A percentile compares a stretch with the other conserved stretches of the same genome.
Conservation (phyloP, 495 filamentous ascomycete species). For the Saxophila tyrrhenica region DNA sequence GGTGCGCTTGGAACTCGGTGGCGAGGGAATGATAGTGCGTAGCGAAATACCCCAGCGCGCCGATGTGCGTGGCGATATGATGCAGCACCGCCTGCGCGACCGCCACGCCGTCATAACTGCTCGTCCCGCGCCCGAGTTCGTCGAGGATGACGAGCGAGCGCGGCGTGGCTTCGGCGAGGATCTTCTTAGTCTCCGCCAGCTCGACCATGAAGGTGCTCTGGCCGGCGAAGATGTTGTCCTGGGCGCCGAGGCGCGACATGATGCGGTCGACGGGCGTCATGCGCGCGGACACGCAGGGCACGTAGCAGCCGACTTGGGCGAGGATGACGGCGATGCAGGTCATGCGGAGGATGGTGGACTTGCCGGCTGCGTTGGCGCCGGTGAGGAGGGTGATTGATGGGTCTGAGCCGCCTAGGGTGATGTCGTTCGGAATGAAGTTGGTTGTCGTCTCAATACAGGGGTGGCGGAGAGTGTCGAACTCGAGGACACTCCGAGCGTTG, state of each 20-base stretch:
- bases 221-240: slow-evolving; percentile 97
- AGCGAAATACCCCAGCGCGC: slow-evolving; percentile 92
- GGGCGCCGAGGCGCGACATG: slow-evolving; percentile 96
- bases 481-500: slow-evolving; percentile 57
- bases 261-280: slow-evolving; percentile 91
- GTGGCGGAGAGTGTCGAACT: slow-evolving; percentile 87
- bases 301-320: slow-evolving; percentile 94
- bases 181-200: slow-evolving; percentile 95
- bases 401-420: slow-evolving; percentile 66
- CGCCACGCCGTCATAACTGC: slow-evolving; percentile 88
- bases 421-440: slow-evolving; percentile 96
- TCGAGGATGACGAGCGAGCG: slow-evolving; percentile 95
- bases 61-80: slow-evolving; percentile 85
- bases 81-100: slow-evolving; percentile 95
- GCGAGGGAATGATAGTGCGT: slow-evolving; percentile 96
- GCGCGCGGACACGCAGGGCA: slow-evolving; percentile 72
- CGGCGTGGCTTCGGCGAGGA: slow-evolving; percentile 86
- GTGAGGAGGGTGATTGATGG: slow-evolving; percentile 87
- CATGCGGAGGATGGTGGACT: slow-evolving; percentile 97
- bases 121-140: slow-evolving; percentile 90
- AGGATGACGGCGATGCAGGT: slow-evolving; percentile 95
- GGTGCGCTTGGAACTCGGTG: slow-evolving; percentile 75
- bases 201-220: slow-evolving; percentile 99
- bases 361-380: slow-evolving; percentile 94
- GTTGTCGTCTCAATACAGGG: slow-evolving; percentile 80